Evolutionary conservation across 2,329 filamentous ascomycete species (phyloP).

Genomic region (Phialophora expanda): DNA sequence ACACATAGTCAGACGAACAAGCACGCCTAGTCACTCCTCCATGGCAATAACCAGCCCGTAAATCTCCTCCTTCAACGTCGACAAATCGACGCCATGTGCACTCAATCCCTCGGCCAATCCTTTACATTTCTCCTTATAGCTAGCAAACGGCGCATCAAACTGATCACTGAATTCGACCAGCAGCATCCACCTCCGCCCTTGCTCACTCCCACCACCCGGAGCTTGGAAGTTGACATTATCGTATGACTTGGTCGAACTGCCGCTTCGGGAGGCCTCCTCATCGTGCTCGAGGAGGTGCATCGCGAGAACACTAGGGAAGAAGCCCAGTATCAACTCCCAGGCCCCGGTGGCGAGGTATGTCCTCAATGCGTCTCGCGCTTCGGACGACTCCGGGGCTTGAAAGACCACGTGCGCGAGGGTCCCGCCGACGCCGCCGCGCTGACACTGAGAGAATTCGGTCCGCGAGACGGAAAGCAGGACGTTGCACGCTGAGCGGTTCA

Average conservation of each 20-base stretch:
- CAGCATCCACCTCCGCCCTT: constrained; percentile 18
- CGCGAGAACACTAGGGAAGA: constrained; percentile 16
- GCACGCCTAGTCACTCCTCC: constrained; percentile 4
- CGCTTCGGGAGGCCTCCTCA: constrained; percentile 12
- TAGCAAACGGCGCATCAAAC: constrained; percentile 17
- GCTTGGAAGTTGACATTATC: constrained; percentile 20
- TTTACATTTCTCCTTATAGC: constrained; percentile 1
- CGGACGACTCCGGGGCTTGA: constrained; percentile 1
- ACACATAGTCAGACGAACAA: too few relatives aligned
- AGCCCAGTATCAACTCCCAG: background rate
- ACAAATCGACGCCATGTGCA: constrained; percentile 8
- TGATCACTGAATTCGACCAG: constrained; percentile 26
- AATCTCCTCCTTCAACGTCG: constrained; percentile 5
- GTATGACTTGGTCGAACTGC: constrained; percentile 28
- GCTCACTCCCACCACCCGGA: background rate
- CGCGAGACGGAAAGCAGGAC: constrained; percentile 19
- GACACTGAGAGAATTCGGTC: constrained; percentile 11
- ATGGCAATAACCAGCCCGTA: constrained; percentile 18
- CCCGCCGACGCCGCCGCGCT: constrained; percentile 9
- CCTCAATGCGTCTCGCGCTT: background rate
- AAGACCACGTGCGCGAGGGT: constrained; percentile 23
- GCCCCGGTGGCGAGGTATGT: constrained; percentile 5
- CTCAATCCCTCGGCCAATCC: constrained; percentile 9
- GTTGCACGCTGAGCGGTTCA: constrained; percentile 24
- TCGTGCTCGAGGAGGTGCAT: constrained; percentile 26